Conservation (phyloP, 805 yeast species). For the Yamadazyma nakazawae region DNA sequence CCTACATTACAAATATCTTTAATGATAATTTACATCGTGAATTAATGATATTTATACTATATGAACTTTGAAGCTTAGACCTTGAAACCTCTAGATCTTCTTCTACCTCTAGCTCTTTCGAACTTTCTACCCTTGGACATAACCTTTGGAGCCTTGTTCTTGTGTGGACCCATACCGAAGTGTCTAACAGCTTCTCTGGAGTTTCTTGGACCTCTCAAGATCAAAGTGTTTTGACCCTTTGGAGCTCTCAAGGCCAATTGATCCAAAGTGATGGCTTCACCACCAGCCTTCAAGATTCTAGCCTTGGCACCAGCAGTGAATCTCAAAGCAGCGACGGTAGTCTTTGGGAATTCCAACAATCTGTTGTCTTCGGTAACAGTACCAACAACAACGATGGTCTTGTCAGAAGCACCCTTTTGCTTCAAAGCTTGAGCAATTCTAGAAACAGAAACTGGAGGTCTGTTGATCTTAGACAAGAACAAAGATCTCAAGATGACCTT, state of each 20-base stretch:
- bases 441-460: constrained; percentile 98
- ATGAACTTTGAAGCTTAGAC: constrained; percentile 55
- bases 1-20: too few relatives aligned
- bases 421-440: constrained; percentile 81
- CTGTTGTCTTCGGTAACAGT: constrained; percentile 98
- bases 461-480: constrained; percentile 97
- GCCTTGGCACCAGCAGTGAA: constrained; percentile 99
- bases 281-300: constrained; percentile 96
- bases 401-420: constrained; percentile 80
- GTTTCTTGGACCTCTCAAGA: constrained; percentile 98
- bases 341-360: constrained; percentile 90
- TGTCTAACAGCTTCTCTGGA: constrained; percentile 99
- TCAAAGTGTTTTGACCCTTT: constrained; percentile 97
- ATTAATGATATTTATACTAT: constrained; percentile 4
- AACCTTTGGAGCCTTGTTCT: constrained; percentile 98
- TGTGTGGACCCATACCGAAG: constrained; percentile 99
- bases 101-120: constrained; percentile 99
- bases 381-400: constrained; percentile 97
- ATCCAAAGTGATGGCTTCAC: constrained; percentile 99
- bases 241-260: constrained; percentile 99
- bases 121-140: constrained; percentile 97
- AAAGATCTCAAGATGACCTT: constrained; percentile 90
- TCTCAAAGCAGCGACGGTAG: constrained; percentile 98
- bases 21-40: constrained; percentile 4
- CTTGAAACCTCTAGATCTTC: constrained; percentile 99